Conservation (phyloP, 2,329 filamentous ascomycete genomes). For the Talaromyces sp. region DNA sequence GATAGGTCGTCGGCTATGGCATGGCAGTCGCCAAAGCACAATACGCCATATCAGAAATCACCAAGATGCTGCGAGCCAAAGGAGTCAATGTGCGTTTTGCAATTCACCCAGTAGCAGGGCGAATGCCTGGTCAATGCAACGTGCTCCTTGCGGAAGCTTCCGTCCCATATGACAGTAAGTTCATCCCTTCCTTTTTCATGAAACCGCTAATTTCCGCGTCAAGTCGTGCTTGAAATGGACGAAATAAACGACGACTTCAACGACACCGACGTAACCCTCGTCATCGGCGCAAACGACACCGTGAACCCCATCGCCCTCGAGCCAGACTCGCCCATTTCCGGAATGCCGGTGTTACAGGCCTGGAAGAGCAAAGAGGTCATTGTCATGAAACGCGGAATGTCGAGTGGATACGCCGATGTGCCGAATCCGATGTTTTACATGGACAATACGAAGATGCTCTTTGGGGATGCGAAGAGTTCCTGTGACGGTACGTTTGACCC, state of each 20-base stretch:
- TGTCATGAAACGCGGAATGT: constrained; percentile 90
- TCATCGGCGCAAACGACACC: constrained; percentile 90
- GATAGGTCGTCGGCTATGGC: constrained; percentile 73
- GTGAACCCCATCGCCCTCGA: constrained; percentile 88
- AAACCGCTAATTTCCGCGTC: constrained; percentile 22
- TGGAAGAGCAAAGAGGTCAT: constrained; percentile 94
- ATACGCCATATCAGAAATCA: constrained; percentile 84
- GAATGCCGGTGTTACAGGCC: constrained; percentile 88
- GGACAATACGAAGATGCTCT: constrained; percentile 85
- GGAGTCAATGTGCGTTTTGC: constrained; percentile 83
- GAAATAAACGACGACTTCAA: constrained; percentile 92
- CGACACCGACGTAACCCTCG: constrained; percentile 80
- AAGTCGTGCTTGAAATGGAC: constrained; percentile 85
- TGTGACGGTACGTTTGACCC: constrained; percentile 66
- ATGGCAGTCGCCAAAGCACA: constrained; percentile 95
- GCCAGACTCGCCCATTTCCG: constrained; percentile 78
- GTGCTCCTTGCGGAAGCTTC: constrained; percentile 83
- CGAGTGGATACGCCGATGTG: constrained; percentile 85
- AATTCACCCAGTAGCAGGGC: constrained; percentile 84
- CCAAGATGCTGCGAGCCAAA: constrained; percentile 67
- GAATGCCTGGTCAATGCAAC: constrained; percentile 93
- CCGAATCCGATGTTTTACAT: constrained; percentile 94
- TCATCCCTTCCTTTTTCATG: background rate
- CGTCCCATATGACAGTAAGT: constrained; percentile 75
- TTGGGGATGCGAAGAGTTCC: constrained; percentile 81